These are phyloP conservation scores for Pseudoturritis turrita DNA, from an alignment of 345 rosid species.

Conservation along the genomic window DNA sequence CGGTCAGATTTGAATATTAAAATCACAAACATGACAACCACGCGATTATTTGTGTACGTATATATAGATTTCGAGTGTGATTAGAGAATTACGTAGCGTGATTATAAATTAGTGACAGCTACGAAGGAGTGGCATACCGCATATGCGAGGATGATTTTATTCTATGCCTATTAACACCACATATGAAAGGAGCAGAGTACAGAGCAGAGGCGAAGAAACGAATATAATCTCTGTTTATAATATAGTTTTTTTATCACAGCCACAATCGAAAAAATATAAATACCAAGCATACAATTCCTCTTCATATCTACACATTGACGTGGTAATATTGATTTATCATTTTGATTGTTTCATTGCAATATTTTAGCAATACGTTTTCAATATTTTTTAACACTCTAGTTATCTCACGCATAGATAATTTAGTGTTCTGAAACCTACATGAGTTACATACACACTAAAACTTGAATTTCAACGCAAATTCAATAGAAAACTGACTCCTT, in stretches of 20 bases:
- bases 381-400: neutral
- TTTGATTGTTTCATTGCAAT: neutral
- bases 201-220: neutral
- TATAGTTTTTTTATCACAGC: neutral
- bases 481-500: neutral
- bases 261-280: neutral
- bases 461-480: slow-evolving; percentile 1
- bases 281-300: neutral
- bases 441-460: slow-evolving; percentile 11
- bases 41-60: neutral
- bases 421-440: neutral
- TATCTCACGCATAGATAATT: neutral
- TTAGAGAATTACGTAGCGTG: neutral
- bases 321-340: neutral
- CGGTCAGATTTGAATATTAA: no score
- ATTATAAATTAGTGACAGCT: slow-evolving; percentile 3
- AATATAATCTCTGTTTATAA: neutral
- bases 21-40: neutral
- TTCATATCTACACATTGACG: neutral
- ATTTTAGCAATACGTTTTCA: neutral
- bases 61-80: neutral
- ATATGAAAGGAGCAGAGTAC: neutral
- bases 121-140: slow-evolving; percentile 13
- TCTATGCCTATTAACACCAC: slow-evolving; percentile 3
- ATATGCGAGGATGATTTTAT: slow-evolving; percentile 5